Percentiles rank a stretch among this genome's conserved stretches.
phyloP scores from a whole-genome alignment of 352 stramenopile species.

The Phytophthora pini region DNA sequence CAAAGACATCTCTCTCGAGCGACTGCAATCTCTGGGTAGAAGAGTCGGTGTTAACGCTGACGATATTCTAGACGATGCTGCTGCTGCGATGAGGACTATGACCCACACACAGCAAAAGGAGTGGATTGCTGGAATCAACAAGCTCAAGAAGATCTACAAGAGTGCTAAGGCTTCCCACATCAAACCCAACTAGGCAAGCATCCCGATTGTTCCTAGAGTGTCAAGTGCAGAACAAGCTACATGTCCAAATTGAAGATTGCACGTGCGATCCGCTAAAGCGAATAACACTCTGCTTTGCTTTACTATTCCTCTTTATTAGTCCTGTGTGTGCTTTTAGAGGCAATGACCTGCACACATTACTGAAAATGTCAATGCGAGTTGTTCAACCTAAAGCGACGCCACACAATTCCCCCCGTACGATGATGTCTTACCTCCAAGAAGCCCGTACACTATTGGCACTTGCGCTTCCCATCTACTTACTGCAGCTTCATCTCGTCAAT shows the following conservation, averaged over 20 bases:
- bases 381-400: background rate
- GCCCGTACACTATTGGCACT: slow-evolving; percentile 53
- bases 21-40: background rate
- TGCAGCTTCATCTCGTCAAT: slow-evolving; percentile 82
- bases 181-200: too few relatives aligned
- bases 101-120: background rate
- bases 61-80: background rate
- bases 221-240: background rate
- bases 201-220: too few relatives aligned
- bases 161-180: background rate
- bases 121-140: background rate
- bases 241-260: background rate
- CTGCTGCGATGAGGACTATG: too few relatives aligned
- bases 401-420: background rate
- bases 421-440: slow-evolving; percentile 18
- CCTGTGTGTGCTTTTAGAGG: too few relatives aligned
- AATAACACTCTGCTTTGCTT: background rate
- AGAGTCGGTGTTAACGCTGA: background rate
- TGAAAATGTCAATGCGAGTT: background rate
- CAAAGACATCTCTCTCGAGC: background rate
- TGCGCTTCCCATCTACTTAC: slow-evolving; percentile 66
- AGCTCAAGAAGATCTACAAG: background rate
- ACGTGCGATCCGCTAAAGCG: background rate
- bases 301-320: too few relatives aligned
- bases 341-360: too few relatives aligned